These are phyloP conservation scores for Phytophthora sp. DNA, from an alignment of 352 stramenopile genomes.

Conservation along the genomic window DNA sequence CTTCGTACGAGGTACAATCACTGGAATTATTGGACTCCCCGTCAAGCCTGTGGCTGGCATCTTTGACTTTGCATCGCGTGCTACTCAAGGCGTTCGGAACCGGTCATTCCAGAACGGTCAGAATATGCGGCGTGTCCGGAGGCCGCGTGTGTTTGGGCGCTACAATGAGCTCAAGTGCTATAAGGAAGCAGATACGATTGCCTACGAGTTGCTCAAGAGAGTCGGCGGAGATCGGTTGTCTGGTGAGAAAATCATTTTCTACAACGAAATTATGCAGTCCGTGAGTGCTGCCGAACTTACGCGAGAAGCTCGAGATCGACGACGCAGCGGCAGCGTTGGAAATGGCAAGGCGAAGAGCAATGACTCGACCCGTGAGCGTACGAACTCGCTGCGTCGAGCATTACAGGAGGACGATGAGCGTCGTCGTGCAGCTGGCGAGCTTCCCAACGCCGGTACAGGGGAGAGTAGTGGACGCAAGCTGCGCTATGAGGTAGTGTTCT, in stretches of 20 bases:
- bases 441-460: conserved; percentile 19
- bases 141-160: conserved; percentile 86
- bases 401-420: conserved; percentile 75
- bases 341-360: conserved; percentile 45
- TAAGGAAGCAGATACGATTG: conserved; percentile 88
- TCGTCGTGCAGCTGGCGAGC: conserved; percentile 42
- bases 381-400: conserved; percentile 67
- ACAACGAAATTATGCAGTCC: conserved; percentile 86
- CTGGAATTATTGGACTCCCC: conserved; percentile 85
- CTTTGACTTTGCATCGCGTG: conserved; percentile 90
- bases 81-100: conserved; percentile 86
- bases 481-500: conserved; percentile 83
- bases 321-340: conserved; percentile 39
- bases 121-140: conserved; percentile 77
- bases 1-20: conserved; percentile 88
- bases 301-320: conserved; percentile 71
- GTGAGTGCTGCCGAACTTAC: conserved; percentile 77
- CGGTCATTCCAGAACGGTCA: conserved; percentile 81
- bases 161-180: conserved; percentile 91
- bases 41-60: conserved; percentile 89
- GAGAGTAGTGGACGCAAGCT: conserved; percentile 57
- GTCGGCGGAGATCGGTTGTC: conserved; percentile 71
- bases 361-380: conserved; percentile 69
- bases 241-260: conserved; percentile 89
- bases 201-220: conserved; percentile 83